A percentile compares a stretch with the other conserved stretches of the same genome.
phyloP scores from a whole-genome alignment of 768 basidiomycete genomes.

The Cystofilobasidium macerans region DNA sequence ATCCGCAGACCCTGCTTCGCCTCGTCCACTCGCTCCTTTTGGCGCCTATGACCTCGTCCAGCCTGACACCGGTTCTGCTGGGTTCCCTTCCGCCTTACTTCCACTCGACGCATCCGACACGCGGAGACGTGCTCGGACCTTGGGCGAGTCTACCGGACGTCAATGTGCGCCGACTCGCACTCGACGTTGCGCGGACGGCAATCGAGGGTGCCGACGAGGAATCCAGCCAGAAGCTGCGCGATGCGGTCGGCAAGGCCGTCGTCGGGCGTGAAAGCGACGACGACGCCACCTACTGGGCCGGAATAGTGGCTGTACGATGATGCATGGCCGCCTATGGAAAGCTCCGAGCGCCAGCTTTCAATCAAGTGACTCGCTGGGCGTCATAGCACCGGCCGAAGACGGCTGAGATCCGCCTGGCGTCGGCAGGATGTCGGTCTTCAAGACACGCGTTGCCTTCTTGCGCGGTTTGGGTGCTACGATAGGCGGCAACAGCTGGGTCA shows the following conservation, averaged over 20 bases:
- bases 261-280: not conserved
- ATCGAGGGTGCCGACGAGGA: slow-evolving; percentile 10
- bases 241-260: slow-evolving; percentile 1
- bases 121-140: slow-evolving; percentile 64
- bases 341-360: too few relatives aligned
- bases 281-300: not conserved
- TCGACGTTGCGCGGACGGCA: slow-evolving; percentile 47
- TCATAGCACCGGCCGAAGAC: not conserved
- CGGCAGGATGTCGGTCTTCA: slow-evolving; percentile 65
- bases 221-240: not conserved
- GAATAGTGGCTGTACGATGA: too few relatives aligned
- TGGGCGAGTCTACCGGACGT: slow-evolving; percentile 53
- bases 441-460: slow-evolving; percentile 67
- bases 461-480: slow-evolving; percentile 75
- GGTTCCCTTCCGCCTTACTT: slow-evolving; percentile 62
- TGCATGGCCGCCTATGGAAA: too few relatives aligned
- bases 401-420: slow-evolving; percentile 22
- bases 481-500: not conserved
- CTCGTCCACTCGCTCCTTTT: slow-evolving; percentile 45
- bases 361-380: too few relatives aligned
- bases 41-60: slow-evolving; percentile 14
- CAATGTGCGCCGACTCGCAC: slow-evolving; percentile 48
- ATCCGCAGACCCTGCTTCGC: slow-evolving; percentile 43
- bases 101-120: slow-evolving; percentile 58
- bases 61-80: slow-evolving; percentile 40